Evolutionary conservation across 2,329 filamentous ascomycete genomes (phyloP), one percentile per base, ranked within the genome.

Genomic region (Rasamsonia emersonii): DNA sequence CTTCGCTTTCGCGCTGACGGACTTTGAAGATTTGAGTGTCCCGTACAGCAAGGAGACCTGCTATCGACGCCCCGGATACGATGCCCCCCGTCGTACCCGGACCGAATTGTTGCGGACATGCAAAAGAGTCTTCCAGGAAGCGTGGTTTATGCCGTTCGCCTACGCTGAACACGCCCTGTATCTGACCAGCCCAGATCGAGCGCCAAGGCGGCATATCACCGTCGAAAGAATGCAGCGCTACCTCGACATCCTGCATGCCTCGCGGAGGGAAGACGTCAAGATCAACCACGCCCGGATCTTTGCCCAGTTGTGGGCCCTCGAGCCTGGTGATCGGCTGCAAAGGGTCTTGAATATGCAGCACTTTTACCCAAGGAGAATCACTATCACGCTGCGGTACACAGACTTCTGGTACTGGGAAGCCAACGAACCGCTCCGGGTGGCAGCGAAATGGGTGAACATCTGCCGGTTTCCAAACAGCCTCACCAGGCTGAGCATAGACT

Each of bases 391-490:
- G 5, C 59, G 67, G 0, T 68, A 71, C 36, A 57, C 65, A 2
- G 68, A 71, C 38, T 70, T 65, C 54, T 69, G 63, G 62, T 49
- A 30, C 11, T 67, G 64, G 65, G 62, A 68, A 40, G 0, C 29
- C 0, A 54, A 67, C 30, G 24, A 42, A 3, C 50, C 49, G 2
- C 45, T 70, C 4, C 36, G 41, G 4, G 57, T 69, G 17, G 42
- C 51, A 1, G 51, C 48, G 1, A 7, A 20, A 0, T 69, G 65
- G 64, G 53, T 67, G n/a, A 17, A 42, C 4, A 21, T 9, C 1
- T 29, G 53, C 1, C 35, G 40, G 1, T 37, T 68, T 17, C 50
- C 59, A 1, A 3, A 37, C 0, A 58, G 53, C 3, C 50, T 69
- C 10, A 42, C 46, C 2, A 55, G 62, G 27, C 42, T 74, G 2